phyloP scores from a whole-genome alignment of 495 filamentous ascomycete genomes.

The Cercophora samala region DNA sequence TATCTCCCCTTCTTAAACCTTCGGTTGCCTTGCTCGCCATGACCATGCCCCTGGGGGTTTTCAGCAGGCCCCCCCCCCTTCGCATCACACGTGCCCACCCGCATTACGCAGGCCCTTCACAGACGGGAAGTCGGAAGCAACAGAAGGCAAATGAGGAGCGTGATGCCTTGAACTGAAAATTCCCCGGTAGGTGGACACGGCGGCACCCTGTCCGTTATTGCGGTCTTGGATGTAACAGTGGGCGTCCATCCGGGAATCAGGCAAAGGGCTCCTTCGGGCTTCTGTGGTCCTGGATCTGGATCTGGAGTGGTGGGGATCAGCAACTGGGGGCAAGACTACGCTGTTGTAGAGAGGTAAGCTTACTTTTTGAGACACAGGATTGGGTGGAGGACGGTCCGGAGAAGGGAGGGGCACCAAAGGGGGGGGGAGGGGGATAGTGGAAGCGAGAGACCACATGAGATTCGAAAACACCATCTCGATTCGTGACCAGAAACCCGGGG shows the following conservation, averaged over 20 bases:
- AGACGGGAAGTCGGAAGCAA: constrained; percentile 12
- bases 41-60: not conserved
- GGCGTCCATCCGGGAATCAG: constrained; percentile 21
- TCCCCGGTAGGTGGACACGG: constrained; percentile 24
- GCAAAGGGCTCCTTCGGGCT: constrained; percentile 12
- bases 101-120: constrained; percentile 8
- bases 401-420: not conserved
- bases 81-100: not conserved
- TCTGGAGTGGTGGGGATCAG: constrained; percentile 4
- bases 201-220: constrained; percentile 32
- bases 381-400: not conserved
- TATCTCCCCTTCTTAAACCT: constrained; percentile 15
- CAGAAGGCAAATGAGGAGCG: constrained; percentile 11
- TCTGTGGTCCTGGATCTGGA: not conserved
- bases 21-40: not conserved
- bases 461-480: not conserved
- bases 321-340: not conserved
- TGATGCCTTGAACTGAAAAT: constrained; percentile 7
- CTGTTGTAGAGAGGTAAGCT: constrained; percentile 8
- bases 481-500: constrained; percentile 1
- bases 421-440: not conserved
- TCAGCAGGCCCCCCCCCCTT: not conserved
- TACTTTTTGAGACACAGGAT: not conserved
- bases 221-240: constrained; percentile 29
- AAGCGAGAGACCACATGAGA: not conserved